phyloP scores from a whole-genome alignment of 192 early-diverging fungal genomes.

The Paraglomus brasilianum region DNA sequence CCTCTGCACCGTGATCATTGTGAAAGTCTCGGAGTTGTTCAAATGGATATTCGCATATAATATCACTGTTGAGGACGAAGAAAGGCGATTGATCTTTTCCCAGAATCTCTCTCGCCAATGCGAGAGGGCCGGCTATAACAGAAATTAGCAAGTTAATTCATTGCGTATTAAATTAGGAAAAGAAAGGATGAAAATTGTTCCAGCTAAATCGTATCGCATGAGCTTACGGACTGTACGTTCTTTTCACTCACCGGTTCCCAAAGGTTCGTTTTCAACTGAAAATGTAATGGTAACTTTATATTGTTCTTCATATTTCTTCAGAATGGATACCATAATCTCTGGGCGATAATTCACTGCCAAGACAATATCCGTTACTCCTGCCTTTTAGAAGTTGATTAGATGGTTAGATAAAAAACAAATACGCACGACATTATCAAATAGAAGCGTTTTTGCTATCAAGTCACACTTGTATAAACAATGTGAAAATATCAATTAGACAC shows the following conservation, averaged over 20 bases:
- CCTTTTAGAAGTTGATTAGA: conserved; percentile 54
- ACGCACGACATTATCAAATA: neutral
- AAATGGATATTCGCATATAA: conserved; percentile 99
- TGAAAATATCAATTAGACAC: neutral
- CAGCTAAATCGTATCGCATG: neutral
- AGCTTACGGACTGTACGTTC: too few species aligned
- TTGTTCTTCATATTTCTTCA: conserved; percentile 91
- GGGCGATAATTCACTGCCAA: conserved; percentile 99
- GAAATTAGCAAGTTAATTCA: conserved; percentile 7
- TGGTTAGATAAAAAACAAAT: neutral
- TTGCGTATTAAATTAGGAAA: neutral
- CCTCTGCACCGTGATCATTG: conserved; percentile 84
- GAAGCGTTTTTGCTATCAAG: neutral
- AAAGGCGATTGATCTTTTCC: conserved; percentile 90
- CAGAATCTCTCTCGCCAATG: conserved; percentile 90
- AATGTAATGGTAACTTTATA: conserved; percentile 94
- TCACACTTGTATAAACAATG: neutral
- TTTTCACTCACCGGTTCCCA: conserved; percentile 70
- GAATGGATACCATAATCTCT: conserved; percentile 91
- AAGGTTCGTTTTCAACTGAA: conserved; percentile 94
- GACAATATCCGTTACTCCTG: conserved; percentile 96
- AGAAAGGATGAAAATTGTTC: neutral
- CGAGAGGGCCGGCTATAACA: conserved; percentile 78
- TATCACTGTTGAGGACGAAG: conserved; percentile 99
- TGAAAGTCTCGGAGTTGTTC: conserved; percentile 89